Conservation (phyloP, 257 asterid genomes). For the Paulownia fortunei region DNA sequence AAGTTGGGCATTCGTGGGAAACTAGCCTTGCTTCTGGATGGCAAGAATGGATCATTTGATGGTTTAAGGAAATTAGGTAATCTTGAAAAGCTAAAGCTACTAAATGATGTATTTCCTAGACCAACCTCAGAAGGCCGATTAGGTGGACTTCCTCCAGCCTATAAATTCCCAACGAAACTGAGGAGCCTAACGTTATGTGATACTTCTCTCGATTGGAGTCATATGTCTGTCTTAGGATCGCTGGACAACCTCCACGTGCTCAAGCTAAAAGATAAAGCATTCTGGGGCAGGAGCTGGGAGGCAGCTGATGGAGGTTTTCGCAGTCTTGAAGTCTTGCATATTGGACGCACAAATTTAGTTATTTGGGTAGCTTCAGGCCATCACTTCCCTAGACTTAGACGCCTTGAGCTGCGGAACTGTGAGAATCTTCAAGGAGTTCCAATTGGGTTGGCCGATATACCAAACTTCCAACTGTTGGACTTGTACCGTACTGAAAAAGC, state of each 20-base stretch:
- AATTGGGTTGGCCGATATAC: conserved; percentile 32
- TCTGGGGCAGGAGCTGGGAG: conserved; percentile 36
- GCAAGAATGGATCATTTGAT: conserved; percentile 38
- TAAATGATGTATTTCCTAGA: conserved; percentile 36
- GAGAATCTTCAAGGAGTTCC: conserved; percentile 35
- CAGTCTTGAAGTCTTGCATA: conserved; percentile 35
- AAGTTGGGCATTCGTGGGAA: conserved; percentile 51
- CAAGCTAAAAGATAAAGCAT: conserved; percentile 39
- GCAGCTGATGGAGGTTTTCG: conserved; percentile 36
- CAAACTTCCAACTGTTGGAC: conserved; percentile 24
- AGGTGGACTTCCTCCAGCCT: conserved; percentile 35
- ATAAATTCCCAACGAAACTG: conserved; percentile 37
- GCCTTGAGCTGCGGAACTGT: conserved; percentile 34
- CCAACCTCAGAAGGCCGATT: conserved; percentile 24
- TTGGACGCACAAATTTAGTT: conserved; percentile 33
- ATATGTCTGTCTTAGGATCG: conserved; percentile 35
- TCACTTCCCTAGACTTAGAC: conserved; percentile 38
- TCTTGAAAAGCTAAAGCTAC: conserved; percentile 54
- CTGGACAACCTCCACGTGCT: conserved; percentile 40
- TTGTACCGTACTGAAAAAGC: conserved; percentile 23
- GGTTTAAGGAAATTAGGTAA: conserved; percentile 32
- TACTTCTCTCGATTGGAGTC: conserved; percentile 41
- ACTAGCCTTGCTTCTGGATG: conserved; percentile 35
- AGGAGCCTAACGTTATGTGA: conserved; percentile 36
- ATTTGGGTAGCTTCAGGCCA: conserved; percentile 34